These are phyloP conservation scores for Lentithecium fluviatile DNA, from an alignment of 495 filamentous ascomycete genomes.

Conservation along the genomic window DNA sequence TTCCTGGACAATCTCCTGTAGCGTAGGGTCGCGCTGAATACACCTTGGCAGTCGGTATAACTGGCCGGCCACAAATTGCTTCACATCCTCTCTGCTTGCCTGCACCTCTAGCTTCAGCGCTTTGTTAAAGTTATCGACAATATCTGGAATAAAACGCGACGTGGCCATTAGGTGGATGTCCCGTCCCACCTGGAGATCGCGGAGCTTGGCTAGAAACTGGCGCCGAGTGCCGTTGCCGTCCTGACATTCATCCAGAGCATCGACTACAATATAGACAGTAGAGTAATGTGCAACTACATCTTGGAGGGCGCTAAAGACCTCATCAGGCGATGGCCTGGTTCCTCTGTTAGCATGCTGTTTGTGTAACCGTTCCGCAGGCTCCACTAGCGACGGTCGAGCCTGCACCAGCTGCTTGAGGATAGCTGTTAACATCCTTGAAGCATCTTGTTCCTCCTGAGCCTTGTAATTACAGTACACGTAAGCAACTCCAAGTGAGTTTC, in stretches of 20 bases:
- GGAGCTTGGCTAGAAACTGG: conserved; percentile 41
- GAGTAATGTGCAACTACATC: conserved; percentile 34
- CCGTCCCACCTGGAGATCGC: conserved; percentile 35
- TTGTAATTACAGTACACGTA: conserved; percentile 48
- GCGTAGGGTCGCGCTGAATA: conserved; percentile 9
- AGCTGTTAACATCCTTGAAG: conserved; percentile 39
- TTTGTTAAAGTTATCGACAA: conserved; percentile 18
- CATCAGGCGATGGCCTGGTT: conserved; percentile 10
- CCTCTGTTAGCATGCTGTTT: conserved; percentile 2
- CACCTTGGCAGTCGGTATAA: conserved; percentile 16
- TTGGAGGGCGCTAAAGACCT: conserved; percentile 32
- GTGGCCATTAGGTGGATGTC: conserved; percentile 35
- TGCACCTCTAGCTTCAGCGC: conserved; percentile 24
- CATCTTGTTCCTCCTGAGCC: conserved; percentile 42
- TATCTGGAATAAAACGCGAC: conserved; percentile 29
- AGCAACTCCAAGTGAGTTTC: conserved; percentile 39
- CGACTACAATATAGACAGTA: conserved; percentile 47
- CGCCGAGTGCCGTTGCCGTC: conserved; percentile 4
- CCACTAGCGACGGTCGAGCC: conserved; percentile 26
- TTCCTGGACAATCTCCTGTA: conserved; percentile 15
- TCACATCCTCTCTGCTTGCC: conserved; percentile 30
- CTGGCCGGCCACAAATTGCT: conserved; percentile 20
- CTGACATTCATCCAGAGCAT: conserved; percentile 50
- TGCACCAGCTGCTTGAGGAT: conserved; percentile 46
- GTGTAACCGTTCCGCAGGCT: background rate